Evolutionary conservation across 768 basidiomycete genomes (phyloP).

Genomic region (Pleurotus pulmonarius): DNA sequence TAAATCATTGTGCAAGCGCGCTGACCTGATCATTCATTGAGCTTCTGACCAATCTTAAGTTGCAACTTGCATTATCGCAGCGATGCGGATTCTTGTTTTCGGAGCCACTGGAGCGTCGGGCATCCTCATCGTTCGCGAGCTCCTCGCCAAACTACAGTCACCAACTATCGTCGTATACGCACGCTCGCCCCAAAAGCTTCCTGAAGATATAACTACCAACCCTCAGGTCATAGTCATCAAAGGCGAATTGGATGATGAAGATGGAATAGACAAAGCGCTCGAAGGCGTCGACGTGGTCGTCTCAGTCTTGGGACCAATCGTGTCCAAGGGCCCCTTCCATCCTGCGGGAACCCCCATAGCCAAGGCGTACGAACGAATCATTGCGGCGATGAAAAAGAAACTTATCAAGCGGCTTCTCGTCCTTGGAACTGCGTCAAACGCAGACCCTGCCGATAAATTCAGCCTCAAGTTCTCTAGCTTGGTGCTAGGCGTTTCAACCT

Average conservation of each 20-base stretch:
- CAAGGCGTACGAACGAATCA: slow-evolving; percentile 49
- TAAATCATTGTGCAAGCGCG: too few species aligned
- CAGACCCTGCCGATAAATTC: slow-evolving; percentile 56
- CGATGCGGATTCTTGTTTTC: slow-evolving; percentile 60
- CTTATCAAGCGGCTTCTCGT: slow-evolving; percentile 56
- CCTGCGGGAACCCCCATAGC: slow-evolving; percentile 57
- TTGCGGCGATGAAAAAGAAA: slow-evolving; percentile 52
- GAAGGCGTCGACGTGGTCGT: slow-evolving; percentile 58
- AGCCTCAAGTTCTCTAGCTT: slow-evolving; percentile 42
- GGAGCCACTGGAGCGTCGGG: slow-evolving; percentile 68
- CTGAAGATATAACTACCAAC: slow-evolving; percentile 43
- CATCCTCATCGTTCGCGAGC: slow-evolving; percentile 51
- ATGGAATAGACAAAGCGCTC: slow-evolving; percentile 47
- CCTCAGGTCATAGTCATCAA: slow-evolving; percentile 44
- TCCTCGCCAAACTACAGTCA: slow-evolving; percentile 35
- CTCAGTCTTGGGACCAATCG: slow-evolving; percentile 59
- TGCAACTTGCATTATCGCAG: too few species aligned
- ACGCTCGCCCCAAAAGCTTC: slow-evolving; percentile 61
- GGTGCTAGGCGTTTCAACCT: slow-evolving; percentile 34
- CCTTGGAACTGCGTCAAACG: slow-evolving; percentile 65
- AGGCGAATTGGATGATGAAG: slow-evolving; percentile 52
- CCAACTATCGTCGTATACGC: slow-evolving; percentile 55
- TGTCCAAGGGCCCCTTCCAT: slow-evolving; percentile 30
- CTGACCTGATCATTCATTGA: too few species aligned
- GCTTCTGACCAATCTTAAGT: too few species aligned